Conservation (phyloP, 1,284 basidiomycete genomes). For the Ceratobasidium papillatum region DNA sequence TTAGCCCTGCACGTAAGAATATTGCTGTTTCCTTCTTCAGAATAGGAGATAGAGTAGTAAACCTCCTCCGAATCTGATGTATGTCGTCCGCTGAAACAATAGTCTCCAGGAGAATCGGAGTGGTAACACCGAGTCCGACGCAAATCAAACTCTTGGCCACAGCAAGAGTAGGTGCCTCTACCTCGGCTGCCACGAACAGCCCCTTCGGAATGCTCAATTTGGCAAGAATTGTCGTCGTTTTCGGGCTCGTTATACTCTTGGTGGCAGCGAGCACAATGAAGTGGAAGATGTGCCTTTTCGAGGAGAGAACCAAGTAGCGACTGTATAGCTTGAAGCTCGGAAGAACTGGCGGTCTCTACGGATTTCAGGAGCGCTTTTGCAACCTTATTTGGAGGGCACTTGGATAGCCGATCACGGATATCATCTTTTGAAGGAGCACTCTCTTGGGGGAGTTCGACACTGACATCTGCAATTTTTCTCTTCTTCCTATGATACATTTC, state of each 20-base stretch:
- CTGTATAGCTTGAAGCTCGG: neutral
- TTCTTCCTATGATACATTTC: neutral
- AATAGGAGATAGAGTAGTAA: neutral
- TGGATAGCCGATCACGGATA: neutral
- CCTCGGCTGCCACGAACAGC: neutral
- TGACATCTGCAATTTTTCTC: neutral
- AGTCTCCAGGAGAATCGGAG: neutral
- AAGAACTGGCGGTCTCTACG: neutral
- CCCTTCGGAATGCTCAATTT: neutral
- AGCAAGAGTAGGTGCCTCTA: neutral
- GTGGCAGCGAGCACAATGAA: conserved; percentile 5
- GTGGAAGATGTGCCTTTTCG: neutral
- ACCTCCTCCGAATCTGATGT: neutral
- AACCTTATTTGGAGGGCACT: neutral
- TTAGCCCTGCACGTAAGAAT: neutral
- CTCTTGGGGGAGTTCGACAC: neutral
- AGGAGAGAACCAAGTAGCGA: neutral
- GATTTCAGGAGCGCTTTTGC: neutral
- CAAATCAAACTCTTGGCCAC: neutral
- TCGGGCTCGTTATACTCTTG: neutral
- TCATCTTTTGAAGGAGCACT: neutral
- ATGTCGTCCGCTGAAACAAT: neutral
- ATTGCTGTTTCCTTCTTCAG: neutral
- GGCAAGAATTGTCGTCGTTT: neutral
- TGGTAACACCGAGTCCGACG: neutral